A percentile compares a stretch with the other conserved stretches of the same genome.
These are phyloP conservation scores for Apiospora sp. DNA, from an alignment of 2,329 filamentous ascomycete genomes.

Conservation along the genomic window DNA sequence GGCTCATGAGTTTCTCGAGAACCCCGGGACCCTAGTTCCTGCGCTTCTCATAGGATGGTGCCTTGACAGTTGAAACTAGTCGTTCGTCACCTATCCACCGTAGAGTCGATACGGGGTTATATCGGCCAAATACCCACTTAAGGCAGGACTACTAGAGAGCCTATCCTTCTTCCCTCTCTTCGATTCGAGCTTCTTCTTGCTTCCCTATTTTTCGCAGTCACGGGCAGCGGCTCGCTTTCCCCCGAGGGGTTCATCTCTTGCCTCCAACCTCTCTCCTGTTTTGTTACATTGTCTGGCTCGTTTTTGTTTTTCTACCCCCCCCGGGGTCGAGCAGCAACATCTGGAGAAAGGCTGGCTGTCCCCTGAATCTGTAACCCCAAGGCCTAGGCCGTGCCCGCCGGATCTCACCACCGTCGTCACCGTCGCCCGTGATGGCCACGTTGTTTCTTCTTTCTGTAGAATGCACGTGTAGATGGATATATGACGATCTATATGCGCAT, in stretches of 20 bases:
- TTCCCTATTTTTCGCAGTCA: neutral
- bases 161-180: neutral
- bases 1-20: neutral
- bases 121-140: constrained; percentile 11
- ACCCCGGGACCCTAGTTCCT: neutral
- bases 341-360: neutral
- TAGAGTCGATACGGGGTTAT: constrained; percentile 10
- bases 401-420: no score
- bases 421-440: neutral
- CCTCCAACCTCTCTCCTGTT: neutral
- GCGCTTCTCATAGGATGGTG: neutral
- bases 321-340: neutral
- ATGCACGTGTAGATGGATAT: no score
- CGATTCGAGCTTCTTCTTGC: neutral
- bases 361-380: no score
- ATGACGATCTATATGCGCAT: no score
- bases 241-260: neutral
- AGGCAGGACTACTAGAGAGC: neutral
- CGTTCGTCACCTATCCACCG: neutral
- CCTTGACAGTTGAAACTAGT: neutral
- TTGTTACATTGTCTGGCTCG: neutral
- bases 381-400: no score
- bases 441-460: neutral
- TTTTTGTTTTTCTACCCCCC: neutral
- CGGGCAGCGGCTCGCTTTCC: neutral